A percentile compares a stretch with the other conserved stretches of the same genome.
Evolutionary conservation across 108 stramenopile species (phyloP).

Genomic region (Schizochytrium sp.): DNA sequence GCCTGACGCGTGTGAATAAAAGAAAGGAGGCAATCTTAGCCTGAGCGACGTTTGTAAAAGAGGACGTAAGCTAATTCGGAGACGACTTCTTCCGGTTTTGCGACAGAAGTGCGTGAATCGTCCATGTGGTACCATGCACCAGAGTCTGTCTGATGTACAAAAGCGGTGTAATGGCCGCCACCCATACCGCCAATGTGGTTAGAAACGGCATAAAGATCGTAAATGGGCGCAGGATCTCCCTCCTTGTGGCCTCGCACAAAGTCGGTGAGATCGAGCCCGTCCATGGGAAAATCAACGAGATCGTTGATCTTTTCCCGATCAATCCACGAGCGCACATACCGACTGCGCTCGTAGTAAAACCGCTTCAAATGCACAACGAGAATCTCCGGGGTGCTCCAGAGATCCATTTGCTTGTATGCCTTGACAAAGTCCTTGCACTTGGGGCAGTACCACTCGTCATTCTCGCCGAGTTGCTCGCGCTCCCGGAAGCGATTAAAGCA

Average conservation of each 20-base stretch:
- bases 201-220: slow-evolving; percentile 95
- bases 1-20: too few relatives aligned
- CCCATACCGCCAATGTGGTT: slow-evolving; percentile 96
- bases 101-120: background rate
- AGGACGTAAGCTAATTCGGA: background rate
- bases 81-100: background rate
- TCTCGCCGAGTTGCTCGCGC: slow-evolving; percentile 88
- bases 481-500: slow-evolving; percentile 78
- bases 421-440: slow-evolving; percentile 82
- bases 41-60: slow-evolving; percentile 10
- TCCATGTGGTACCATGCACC: slow-evolving; percentile 29
- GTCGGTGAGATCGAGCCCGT: slow-evolving; percentile 72
- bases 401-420: slow-evolving; percentile 89
- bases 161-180: slow-evolving; percentile 96
- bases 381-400: slow-evolving; percentile 82
- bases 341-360: slow-evolving; percentile 44
- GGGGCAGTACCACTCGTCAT: slow-evolving; percentile 95
- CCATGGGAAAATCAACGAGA: slow-evolving; percentile 86
- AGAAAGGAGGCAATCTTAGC: too few relatives aligned
- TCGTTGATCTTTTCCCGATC: slow-evolving; percentile 87
- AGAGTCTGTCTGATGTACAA: slow-evolving; percentile 61
- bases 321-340: slow-evolving; percentile 20
- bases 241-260: slow-evolving; percentile 49
- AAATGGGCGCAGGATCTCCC: slow-evolving; percentile 63
- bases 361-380: slow-evolving; percentile 93